Base-by-base conservation (phyloP, 1,139 yeast species). In the Scheffersomyces stambukii region DNA sequence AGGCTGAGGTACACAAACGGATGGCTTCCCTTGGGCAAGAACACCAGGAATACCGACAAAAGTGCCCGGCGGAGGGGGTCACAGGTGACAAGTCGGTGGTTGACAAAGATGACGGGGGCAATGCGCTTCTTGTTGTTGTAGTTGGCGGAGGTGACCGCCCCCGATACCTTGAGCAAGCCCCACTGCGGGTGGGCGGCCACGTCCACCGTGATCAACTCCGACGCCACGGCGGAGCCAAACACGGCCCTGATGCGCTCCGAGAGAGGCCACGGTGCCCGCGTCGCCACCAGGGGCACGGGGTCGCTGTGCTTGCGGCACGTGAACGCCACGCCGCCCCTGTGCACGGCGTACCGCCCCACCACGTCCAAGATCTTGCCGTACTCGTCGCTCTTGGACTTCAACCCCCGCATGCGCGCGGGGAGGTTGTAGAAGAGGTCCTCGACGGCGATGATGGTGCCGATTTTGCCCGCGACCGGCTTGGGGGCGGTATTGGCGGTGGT, bases 381-480 rank as follows among this genome's bases (percentile, higher is more conserved):
- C 48, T 91, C 98, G 13, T 86, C 96, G 38, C 68, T 68, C 15
- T 81, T 68, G 1, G 84, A 70, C 36, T 70, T 67, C 31, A 89
- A 57, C 0, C 94, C 73, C 28, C 81, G 64, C 21, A 81, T 54
- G 31, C 98, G 68, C 0, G 95, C 75, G 0, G 96, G 95, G 16
- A 82, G 75, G 48, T 91, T 93, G 57, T 81, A 93, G 48, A 93
- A 93, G 35, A 93, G 61, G 50, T 91, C 96, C 49, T 88, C 96
- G 5, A 88, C 95, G 0, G 72, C 57, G 22, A 93, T 73, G 37
- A 81, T 88, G 0, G 98, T 91, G 0, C 99, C 99, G 25, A 69
- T 70, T 37, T 75, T 80, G 0, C 97, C 97, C 0, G 98, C 98
- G 1, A 75, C 68, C 0, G 96, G 88, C 39, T 72, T 72, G 0